A percentile compares a stretch with the other conserved stretches of the same genome.
These are phyloP conservation scores for Stephania yunnanensis DNA, from an alignment of 164 flowering plant genomes.

Conservation along the genomic window DNA sequence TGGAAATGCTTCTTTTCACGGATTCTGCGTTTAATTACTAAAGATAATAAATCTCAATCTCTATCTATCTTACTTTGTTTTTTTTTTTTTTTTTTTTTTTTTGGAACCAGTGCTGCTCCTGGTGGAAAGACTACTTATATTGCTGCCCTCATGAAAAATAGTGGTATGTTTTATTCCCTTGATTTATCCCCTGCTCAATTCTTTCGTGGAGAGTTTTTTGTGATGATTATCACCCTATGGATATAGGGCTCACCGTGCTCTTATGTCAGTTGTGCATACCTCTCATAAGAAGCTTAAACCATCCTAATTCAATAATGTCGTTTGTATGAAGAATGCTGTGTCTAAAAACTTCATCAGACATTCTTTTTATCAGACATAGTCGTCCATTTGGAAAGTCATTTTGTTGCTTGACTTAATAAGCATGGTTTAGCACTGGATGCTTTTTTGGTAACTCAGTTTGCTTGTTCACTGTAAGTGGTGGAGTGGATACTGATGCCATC, in stretches of 20 bases:
- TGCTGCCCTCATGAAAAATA: constrained; percentile 96
- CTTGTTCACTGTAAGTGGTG: not conserved
- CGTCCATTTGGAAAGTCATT: not conserved
- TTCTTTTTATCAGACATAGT: not conserved
- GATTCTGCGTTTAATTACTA: no score
- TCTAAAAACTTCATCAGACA: not conserved
- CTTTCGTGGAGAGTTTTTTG: not conserved
- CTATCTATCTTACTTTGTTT: not conserved
- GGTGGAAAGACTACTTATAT: constrained; percentile 99
- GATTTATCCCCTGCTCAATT: not conserved
- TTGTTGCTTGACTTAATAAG: not conserved
- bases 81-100: constrained; percentile 2
- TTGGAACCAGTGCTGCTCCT: constrained; percentile 84
- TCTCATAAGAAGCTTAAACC: not conserved
- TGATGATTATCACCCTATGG: not conserved
- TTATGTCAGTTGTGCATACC: not conserved
- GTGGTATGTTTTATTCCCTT: constrained; percentile 49
- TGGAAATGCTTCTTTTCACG: not conserved
- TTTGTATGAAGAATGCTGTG: not conserved
- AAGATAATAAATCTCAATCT: no score
- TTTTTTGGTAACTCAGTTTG: not conserved
- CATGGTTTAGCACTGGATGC: not conserved
- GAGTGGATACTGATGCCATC: not conserved
- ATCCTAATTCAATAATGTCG: not conserved
- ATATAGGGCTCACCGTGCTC: not conserved